Base-by-base conservation (phyloP, 164 flowering plant species). In the Dillenia turbinata region DNA sequence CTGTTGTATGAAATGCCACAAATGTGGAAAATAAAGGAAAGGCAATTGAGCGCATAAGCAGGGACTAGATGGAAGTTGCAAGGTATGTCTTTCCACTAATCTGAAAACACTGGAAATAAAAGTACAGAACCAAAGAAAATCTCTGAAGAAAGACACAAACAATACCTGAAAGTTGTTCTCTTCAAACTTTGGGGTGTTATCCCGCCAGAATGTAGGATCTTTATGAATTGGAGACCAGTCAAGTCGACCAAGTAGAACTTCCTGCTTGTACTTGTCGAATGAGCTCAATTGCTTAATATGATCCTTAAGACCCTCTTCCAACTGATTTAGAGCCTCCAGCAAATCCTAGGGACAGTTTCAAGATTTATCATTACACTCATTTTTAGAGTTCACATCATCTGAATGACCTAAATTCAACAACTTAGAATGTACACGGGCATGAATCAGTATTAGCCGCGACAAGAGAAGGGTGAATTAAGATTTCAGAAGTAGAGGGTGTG, bases 211-310 rank as follows among this genome's bases (percentile, higher is more conserved):
- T 16, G 52, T 62, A 44, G 88, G 80, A 77, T 92, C 97, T 67
- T 92, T 95, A 78, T 95, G 99, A 89, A 92, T 81, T 6, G 97
- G 96, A 24, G 97, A 79, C 99, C 99, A 95, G 68, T 95, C 97
- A 44, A 92, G 92, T 76, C 87, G 99, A 24, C 97, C 99, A 17
- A 89, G 88, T 60, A 88, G 94, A 53, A 95, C 91, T 75, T 92
- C 97, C 73, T 95, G 99, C 78, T 92, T 89, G 76, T 95, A 95
- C 77, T 89, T 87, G 17, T 95, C 97, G 71, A 85, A 95, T 40
- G 96, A 89, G 67, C 99, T 95, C 74, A 92, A 48, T 66, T 78
- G 77, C 81, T 87, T 89, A 48, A 89, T 83, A 69, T 83, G 92
- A 48, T 78, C 92, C 71, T 78, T 89, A 67, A 95, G 74, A 14